Conservation (phyloP, 345 rosid genomes). For the Corymbia maculata region DNA sequence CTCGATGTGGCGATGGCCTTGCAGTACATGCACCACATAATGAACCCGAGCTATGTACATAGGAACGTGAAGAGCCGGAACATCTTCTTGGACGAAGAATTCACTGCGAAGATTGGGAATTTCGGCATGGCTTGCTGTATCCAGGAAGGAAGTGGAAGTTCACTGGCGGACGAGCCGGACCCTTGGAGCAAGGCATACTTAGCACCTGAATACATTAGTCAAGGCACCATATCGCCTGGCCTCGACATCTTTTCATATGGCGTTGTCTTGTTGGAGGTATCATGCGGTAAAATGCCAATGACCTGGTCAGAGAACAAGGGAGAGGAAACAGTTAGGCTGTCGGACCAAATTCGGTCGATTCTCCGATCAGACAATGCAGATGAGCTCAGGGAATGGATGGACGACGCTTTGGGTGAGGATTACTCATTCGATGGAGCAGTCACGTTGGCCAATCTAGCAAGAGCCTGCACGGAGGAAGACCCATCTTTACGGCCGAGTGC, state of each 20-base stretch:
- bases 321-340: conserved; percentile 22
- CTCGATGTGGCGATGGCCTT: conserved; percentile 79
- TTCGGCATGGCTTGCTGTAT: conserved; percentile 58
- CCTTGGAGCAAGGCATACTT: conserved; percentile 16
- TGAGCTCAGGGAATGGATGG: conserved; percentile 63
- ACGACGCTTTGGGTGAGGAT: conserved; percentile 59
- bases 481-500: conserved; percentile 60
- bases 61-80: conserved; percentile 59
- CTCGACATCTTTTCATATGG: conserved; percentile 71
- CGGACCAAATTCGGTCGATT: conserved; percentile 30
- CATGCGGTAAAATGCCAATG: conserved; percentile 57
- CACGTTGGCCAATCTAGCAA: conserved; percentile 56
- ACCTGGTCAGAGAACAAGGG: conserved; percentile 23
- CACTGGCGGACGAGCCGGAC: background rate
- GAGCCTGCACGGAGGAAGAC: conserved; percentile 59
- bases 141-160: conserved; percentile 19
- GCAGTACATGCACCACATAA: conserved; percentile 78
- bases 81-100: conserved; percentile 82
- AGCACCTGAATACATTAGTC: conserved; percentile 50
- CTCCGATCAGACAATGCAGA: conserved; percentile 34
- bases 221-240: conserved; percentile 36
- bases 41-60: conserved; percentile 69
- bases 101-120: conserved; percentile 70
- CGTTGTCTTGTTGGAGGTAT: conserved; percentile 55
- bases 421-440: conserved; percentile 62